Evolutionary conservation across 1,284 basidiomycete species (phyloP).

Genomic region (Sporisorium iseilematis-ciliati): DNA sequence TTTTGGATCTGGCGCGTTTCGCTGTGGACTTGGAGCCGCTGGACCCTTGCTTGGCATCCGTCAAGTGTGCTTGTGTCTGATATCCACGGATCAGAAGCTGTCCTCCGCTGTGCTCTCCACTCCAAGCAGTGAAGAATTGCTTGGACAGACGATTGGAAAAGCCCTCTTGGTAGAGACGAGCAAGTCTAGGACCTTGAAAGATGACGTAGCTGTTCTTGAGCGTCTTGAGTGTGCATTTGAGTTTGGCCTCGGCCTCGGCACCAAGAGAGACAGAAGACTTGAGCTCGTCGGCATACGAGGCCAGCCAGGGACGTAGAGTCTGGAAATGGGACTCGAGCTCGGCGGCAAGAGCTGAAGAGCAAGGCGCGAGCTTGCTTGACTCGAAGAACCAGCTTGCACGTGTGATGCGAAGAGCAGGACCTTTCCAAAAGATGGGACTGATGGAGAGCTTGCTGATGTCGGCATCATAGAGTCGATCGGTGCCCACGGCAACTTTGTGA

Average conservation of each 20-base stretch:
- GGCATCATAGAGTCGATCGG: conserved; percentile 58
- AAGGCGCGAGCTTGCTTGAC: conserved; percentile 70
- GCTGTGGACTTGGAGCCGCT: not conserved
- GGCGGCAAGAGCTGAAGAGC: conserved; percentile 72
- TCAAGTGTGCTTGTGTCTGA: conserved; percentile 40
- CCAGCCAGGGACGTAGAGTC: conserved; percentile 66
- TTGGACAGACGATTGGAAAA: conserved; percentile 55
- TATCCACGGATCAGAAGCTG: conserved; percentile 51
- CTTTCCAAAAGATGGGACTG: conserved; percentile 74
- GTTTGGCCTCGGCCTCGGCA: conserved; percentile 73
- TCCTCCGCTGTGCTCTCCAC: conserved; percentile 56
- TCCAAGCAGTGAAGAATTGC: conserved; percentile 60
- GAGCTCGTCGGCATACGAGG: conserved; percentile 73
- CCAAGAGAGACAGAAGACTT: conserved; percentile 72
- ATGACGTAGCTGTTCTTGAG: conserved; percentile 71
- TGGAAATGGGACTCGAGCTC: conserved; percentile 71
- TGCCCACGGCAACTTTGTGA: conserved; percentile 52
- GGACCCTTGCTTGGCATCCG: conserved; percentile 28
- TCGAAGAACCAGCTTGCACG: conserved; percentile 74
- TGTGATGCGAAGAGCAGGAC: conserved; percentile 72
- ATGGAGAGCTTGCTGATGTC: conserved; percentile 47
- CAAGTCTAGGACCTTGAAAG: conserved; percentile 72
- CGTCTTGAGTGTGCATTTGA: conserved; percentile 71
- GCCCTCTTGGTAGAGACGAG: conserved; percentile 69
- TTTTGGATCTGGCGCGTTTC: conserved; percentile 10